phyloP scores from a whole-genome alignment of 352 stramenopile species.

The Phytophthora kernoviae region DNA sequence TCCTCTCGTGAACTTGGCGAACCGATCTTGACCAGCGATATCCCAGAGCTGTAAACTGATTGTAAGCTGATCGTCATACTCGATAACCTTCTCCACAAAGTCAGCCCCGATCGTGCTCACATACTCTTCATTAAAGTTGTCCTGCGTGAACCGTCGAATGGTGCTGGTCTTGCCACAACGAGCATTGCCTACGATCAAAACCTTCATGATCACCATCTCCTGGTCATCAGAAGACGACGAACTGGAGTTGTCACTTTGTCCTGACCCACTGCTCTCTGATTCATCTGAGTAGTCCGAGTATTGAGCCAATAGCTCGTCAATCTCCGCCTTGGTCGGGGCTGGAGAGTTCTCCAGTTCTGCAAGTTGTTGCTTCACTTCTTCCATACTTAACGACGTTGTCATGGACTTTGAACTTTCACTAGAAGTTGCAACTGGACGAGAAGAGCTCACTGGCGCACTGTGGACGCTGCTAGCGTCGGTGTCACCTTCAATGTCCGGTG shows the following conservation, averaged over 20 bases:
- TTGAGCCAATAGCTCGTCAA: constrained; percentile 62
- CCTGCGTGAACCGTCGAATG: constrained; percentile 75
- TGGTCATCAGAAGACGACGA: constrained; percentile 21
- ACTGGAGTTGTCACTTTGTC: constrained; percentile 6
- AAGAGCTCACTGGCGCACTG: constrained; percentile 14
- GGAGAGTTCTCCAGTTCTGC: constrained; percentile 48
- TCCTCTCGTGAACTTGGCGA: constrained; percentile 86
- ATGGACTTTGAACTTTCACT: constrained; percentile 11
- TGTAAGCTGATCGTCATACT: constrained; percentile 54
- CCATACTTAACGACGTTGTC: constrained; percentile 35
- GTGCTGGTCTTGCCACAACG: constrained; percentile 90
- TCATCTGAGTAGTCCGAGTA: constrained; percentile 58
- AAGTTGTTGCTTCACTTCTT: constrained; percentile 56
- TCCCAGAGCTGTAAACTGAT: constrained; percentile 89
- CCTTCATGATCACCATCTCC: constrained; percentile 80
- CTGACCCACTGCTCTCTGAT: constrained; percentile 14
- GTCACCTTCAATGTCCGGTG: constrained; percentile 29
- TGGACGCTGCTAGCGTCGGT: constrained; percentile 19
- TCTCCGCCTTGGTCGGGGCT: constrained; percentile 58
- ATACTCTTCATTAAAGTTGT: constrained; percentile 83
- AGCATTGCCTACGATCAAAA: constrained; percentile 87
- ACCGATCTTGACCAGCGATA: constrained; percentile 87
- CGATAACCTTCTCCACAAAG: constrained; percentile 85
- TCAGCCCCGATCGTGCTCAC: constrained; percentile 87
- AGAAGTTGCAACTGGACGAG: neutral